Conservation (phyloP, 164 flowering plant species). For the Chimonanthus praecox region DNA sequence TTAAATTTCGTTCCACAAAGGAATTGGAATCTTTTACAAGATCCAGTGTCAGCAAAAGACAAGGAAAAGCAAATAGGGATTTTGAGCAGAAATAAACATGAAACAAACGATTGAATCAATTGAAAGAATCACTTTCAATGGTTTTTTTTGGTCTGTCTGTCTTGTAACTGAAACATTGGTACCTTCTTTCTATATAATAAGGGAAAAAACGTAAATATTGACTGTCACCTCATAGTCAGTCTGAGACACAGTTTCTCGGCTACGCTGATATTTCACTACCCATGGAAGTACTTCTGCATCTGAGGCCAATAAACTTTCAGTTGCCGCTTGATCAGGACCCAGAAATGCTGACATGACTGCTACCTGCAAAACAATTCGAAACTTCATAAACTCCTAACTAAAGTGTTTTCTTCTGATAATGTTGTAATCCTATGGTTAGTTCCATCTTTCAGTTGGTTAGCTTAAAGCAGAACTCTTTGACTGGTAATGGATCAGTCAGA, state of each 20-base stretch:
- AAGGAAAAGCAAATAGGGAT: too few species aligned
- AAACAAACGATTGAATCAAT: not conserved
- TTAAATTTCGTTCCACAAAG: too few species aligned
- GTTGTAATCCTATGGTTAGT: not conserved
- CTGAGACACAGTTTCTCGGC: conserved; percentile 89
- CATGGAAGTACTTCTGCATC: conserved; percentile 85
- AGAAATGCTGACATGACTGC: conserved; percentile 96
- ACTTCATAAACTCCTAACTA: not conserved
- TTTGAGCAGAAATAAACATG: too few species aligned
- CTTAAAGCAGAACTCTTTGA: not conserved
- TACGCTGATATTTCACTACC: conserved; percentile 90
- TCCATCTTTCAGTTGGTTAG: not conserved
- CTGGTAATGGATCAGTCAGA: not conserved
- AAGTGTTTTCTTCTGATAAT: too few species aligned
- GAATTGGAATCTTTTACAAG: too few species aligned
- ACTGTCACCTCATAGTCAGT: conserved; percentile 83
- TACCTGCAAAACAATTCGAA: conserved; percentile 37
- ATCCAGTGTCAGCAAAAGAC: too few species aligned
- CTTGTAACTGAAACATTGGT: not conserved
- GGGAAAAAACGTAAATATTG: not conserved
- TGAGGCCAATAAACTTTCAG: conserved; percentile 55
- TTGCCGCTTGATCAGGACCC: conserved; percentile 87
- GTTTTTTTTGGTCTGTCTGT: not conserved
- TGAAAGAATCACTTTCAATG: not conserved
- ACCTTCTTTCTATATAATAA: not conserved